Conservation (phyloP, 208 protist genomes). For the Acanthamoeba castellanii region DNA sequence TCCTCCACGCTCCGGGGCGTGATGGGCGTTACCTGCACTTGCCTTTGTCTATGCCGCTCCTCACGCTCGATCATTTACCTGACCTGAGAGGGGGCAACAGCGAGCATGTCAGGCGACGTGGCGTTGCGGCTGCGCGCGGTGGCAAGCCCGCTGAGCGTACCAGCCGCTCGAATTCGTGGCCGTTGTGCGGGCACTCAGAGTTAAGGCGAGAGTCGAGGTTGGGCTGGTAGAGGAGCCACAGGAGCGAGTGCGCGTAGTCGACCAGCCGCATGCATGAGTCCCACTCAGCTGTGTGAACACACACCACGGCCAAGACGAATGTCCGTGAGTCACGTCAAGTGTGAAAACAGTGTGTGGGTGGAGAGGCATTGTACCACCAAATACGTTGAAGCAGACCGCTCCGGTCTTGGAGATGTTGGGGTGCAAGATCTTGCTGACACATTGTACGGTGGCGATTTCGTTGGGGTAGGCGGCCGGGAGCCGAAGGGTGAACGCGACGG, state of each 20-base stretch:
- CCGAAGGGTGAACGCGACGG: not conserved
- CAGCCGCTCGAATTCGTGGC: not conserved
- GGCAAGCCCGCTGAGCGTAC: not conserved
- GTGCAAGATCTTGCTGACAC: constrained; percentile 6
- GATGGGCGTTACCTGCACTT: not conserved
- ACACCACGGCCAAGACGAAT: not conserved
- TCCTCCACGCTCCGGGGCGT: not conserved
- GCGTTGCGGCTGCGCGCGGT: not conserved
- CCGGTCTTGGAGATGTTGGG: constrained; percentile 15
- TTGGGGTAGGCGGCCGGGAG: not conserved
- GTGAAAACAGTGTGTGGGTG: no score
- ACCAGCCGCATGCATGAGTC: constrained; percentile 15
- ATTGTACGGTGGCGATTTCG: not conserved
- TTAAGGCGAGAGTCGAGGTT: constrained; percentile 57
- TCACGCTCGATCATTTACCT: not conserved
- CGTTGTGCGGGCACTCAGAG: not conserved
- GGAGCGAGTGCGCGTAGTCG: constrained; percentile 40
- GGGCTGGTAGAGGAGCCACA: constrained; percentile 56
- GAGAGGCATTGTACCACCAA: not conserved
- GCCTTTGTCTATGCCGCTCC: not conserved
- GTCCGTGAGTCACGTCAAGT: not conserved
- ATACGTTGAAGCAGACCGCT: constrained; percentile 56
- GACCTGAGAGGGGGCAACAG: not conserved
- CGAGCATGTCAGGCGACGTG: not conserved
- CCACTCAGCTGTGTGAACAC: not conserved